Evolutionary conservation across 164 flowering plant genomes (phyloP), one percentile per base, ranked within the genome.

Genomic region (Tinospora cordifolia): DNA sequence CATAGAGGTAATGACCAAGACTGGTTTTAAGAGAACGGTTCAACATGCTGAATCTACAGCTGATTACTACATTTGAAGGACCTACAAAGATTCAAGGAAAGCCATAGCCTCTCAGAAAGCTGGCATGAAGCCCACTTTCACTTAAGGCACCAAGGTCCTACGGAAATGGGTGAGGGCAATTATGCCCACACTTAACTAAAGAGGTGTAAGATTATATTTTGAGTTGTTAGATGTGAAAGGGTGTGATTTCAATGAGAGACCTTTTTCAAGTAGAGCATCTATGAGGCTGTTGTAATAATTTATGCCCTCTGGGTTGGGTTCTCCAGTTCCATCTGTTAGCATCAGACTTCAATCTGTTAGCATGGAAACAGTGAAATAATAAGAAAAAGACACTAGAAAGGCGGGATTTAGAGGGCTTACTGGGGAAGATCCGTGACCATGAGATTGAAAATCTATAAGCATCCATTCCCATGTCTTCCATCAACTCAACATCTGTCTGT

Each of bases 371-470:
- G 51, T 1, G 17, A 66, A 39, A 27, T 13, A 10, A 3, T 4
- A 2, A 34, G 15, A 72, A 44, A 41, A 60, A 17, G 12, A 12
- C n/a, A 21, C 36, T 44, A n/a, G 66, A 30, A 58, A 27, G 36
- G 44, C 36, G 25, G 51, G 19, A 22, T 39, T 12, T n/a, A 63
- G 25, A 19, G 14, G 25, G 65, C 84, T 86, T 84, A 91, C 97
- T 87, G 63, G 94, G 94, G 72, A 84, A 86, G 58, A 93, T 90
- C 84, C 98, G 87, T 30, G 98, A 66, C 98, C 96, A 91, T 58
- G 97, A 88, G 62, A 93, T 87, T 12, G 98, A 93, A 73, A 91
- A 90, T 78, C 96, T 83, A 76, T 91, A 93, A 68, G 96, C 92
- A 79, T 91, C 96, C 92, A 91, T 83, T 68, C 93, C 94, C 81